Evolutionary conservation across 2,329 filamentous ascomycete genomes (phyloP).

Genomic region (Ilyonectria mors-panacis): DNA sequence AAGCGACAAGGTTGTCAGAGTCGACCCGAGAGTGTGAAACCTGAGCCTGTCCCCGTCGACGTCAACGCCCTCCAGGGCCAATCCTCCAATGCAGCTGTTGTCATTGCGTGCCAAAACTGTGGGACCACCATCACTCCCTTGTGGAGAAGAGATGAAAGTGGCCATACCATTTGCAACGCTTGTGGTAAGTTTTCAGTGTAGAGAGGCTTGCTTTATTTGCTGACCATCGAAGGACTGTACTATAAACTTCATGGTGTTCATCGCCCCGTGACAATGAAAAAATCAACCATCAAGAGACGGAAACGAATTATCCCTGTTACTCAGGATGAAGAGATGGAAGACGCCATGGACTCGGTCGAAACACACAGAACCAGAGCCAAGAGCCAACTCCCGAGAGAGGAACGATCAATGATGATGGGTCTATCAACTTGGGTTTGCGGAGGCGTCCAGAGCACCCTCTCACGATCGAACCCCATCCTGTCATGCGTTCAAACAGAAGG

Average conservation of each 20-base stretch:
- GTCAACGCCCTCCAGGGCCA: slow-evolving; percentile 54
- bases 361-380: slow-evolving; percentile 53
- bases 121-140: slow-evolving; percentile 96
- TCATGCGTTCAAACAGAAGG: slow-evolving; percentile 60
- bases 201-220: slow-evolving; percentile 19
- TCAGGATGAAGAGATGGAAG: slow-evolving; percentile 65
- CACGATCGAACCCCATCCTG: slow-evolving; percentile 64
- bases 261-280: slow-evolving; percentile 98
- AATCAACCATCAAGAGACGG: slow-evolving; percentile 93
- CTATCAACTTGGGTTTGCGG: slow-evolving; percentile 73
- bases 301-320: slow-evolving; percentile 93
- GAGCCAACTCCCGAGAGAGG: slow-evolving; percentile 65
- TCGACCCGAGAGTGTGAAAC: slow-evolving; percentile 41
- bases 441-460: slow-evolving; percentile 62
- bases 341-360: slow-evolving; percentile 62
- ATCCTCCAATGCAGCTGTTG: slow-evolving; percentile 56
- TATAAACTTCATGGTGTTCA: slow-evolving; percentile 96
- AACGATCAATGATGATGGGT: slow-evolving; percentile 74
- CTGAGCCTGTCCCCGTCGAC: slow-evolving; percentile 52
- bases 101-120: slow-evolving; percentile 97
- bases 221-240: slow-evolving; percentile 78
- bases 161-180: slow-evolving; percentile 98
- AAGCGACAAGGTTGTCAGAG: slow-evolving; percentile 57
- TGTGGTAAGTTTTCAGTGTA: slow-evolving; percentile 78
- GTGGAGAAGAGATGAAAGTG: slow-evolving; percentile 94